Base-by-base conservation (phyloP, 1,284 basidiomycete genomes). In the Coniferiporia weirii region DNA sequence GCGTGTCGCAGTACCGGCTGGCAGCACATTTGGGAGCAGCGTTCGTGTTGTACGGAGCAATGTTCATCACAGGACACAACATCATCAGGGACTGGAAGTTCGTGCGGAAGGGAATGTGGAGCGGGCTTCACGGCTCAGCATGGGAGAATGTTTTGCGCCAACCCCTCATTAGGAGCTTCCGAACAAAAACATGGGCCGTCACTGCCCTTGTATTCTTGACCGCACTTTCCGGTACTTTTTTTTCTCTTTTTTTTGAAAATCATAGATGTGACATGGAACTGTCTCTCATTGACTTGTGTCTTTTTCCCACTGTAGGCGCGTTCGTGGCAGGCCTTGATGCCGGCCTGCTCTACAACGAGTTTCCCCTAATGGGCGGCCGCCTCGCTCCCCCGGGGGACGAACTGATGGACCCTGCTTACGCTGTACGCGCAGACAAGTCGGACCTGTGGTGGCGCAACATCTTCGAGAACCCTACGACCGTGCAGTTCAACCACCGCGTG, bases 321-420 rank as follows among this genome's bases (percentile, higher is more conserved):
- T 96, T 98, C 68, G 97, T 99, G 20, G 97, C 97, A 32, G 97
- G 97, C 7, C 79, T 99, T 43, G 97, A 99, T 71, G 97, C 97
- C 0, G 97, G 97, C 3, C 74, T 99, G 56, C 74, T 97, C 15
- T 99, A 99, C 76, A 99, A 98, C 71, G 96, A 98, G 71, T 99
- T 98, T 76, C 97, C 97, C 0, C 77, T 89, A 4, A 99, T 99
- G 97, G 97, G 95, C 46, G 93, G 91, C 8, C 82, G 86, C 7
- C 71, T 98, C 34, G 82, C 84, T 2, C 97, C 97, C 3, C 94
- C 95, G 0, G 68, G 77, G 10, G 82, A 89, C 36, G 97, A 99
- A 71, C 81, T 99, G 20, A 84, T 97, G 69, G 85, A 90, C 44
- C 70, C 79, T 20, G 77, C 77, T n/a, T 97, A 93, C 71, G 83